phyloP scores from a whole-genome alignment of 2,329 filamentous ascomycete species.

The Aspergillus tanneri region DNA sequence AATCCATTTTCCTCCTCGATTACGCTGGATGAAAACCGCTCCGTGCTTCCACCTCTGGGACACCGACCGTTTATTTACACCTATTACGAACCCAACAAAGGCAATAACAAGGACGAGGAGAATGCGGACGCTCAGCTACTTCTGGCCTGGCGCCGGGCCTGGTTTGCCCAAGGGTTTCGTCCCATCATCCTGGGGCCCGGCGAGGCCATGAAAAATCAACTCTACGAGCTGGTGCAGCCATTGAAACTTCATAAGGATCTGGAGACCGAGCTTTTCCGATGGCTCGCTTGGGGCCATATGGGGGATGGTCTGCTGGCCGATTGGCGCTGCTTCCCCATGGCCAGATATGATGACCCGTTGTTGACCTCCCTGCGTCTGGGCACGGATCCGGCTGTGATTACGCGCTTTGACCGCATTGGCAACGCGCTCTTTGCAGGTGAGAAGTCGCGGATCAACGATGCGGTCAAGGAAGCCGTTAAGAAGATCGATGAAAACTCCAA shows the following conservation, averaged over 20 bases:
- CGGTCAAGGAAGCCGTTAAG: conserved; percentile 61
- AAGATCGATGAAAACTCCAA: conserved; percentile 58
- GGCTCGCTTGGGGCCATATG: conserved; percentile 93
- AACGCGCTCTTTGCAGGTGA: conserved; percentile 72
- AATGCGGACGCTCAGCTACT: conserved; percentile 77
- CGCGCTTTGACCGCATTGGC: conserved; percentile 67
- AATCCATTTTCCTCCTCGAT: conserved; percentile 83
- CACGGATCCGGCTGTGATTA: conserved; percentile 69
- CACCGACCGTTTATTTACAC: conserved; percentile 78
- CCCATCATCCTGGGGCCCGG: conserved; percentile 76
- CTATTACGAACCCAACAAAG: conserved; percentile 73
- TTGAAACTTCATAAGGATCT: conserved; percentile 59
- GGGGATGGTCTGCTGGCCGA: conserved; percentile 77
- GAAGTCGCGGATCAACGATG: conserved; percentile 61
- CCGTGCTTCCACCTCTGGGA: conserved; percentile 74
- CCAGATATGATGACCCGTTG: conserved; percentile 67
- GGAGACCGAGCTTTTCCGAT: conserved; percentile 72
- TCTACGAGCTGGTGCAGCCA: conserved; percentile 69
- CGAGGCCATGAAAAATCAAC: conserved; percentile 79
- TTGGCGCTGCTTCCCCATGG: conserved; percentile 83
- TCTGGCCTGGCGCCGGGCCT: conserved; percentile 84
- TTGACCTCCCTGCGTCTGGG: conserved; percentile 72
- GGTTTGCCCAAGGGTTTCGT: conserved; percentile 92
- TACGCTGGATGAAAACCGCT: conserved; percentile 75
- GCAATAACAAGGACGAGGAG: conserved; percentile 62